These are phyloP conservation scores for Trichoderma erinaceum DNA, from an alignment of 495 filamentous ascomycete genomes.

Conservation along the genomic window DNA sequence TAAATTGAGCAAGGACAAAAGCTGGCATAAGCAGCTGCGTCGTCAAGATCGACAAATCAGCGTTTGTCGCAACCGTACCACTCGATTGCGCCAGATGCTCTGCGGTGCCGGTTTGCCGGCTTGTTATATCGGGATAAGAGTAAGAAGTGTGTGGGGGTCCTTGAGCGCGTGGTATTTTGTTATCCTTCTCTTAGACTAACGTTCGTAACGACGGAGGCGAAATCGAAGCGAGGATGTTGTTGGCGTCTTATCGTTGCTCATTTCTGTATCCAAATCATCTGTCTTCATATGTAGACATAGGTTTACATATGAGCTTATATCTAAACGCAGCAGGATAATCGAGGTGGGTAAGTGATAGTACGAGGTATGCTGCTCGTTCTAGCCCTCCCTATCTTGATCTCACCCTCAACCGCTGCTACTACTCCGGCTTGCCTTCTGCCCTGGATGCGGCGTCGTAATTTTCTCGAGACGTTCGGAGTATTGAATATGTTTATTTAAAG, in stretches of 20 bases:
- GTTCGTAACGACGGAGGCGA: neutral
- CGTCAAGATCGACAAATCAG: neutral
- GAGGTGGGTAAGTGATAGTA: too few species aligned
- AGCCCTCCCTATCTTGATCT: neutral
- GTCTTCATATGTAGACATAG: too few species aligned
- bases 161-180: neutral
- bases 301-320: too few species aligned
- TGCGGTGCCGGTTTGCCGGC: neutral
- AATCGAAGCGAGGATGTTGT: neutral
- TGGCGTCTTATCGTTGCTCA: neutral
- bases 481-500: constrained; percentile 10
- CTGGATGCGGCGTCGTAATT: neutral
- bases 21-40: neutral
- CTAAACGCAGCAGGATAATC: too few species aligned
- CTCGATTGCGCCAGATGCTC: neutral
- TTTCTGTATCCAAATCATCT: neutral
- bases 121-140: neutral
- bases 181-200: neutral
- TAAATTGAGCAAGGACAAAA: neutral
- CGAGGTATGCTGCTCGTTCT: neutral
- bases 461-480: neutral
- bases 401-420: neutral
- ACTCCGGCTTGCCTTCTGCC: neutral
- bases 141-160: neutral
- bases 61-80: neutral